Evolutionary conservation across 2,329 filamentous ascomycete species (phyloP).

Genomic region (Periconia sp.): DNA sequence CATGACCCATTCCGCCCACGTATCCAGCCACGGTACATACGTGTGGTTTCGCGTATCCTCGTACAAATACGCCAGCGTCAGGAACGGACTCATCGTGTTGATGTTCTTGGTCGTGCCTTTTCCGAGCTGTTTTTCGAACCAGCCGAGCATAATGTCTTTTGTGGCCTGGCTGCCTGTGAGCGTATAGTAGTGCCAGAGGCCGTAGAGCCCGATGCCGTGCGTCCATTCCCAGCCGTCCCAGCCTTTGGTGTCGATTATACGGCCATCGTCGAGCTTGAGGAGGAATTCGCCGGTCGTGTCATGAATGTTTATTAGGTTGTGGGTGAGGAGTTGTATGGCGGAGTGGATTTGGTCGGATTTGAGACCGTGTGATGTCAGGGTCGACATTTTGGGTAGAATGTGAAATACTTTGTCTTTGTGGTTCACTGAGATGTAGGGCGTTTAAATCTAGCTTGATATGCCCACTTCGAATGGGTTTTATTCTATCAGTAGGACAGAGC

Average conservation of each 20-base stretch:
- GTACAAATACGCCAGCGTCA: slow-evolving; percentile 79
- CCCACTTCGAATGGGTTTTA: too few relatives aligned
- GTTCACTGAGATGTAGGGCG: background rate
- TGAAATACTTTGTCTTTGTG: background rate
- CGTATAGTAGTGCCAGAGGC: slow-evolving; percentile 81
- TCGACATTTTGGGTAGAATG: slow-evolving; percentile 42
- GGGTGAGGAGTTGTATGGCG: slow-evolving; percentile 70
- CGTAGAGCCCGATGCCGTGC: slow-evolving; percentile 79
- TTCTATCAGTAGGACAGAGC: too few relatives aligned
- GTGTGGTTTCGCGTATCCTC: slow-evolving; percentile 72
- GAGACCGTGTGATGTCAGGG: slow-evolving; percentile 48
- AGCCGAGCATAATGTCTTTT: slow-evolving; percentile 72
- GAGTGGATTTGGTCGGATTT: slow-evolving; percentile 54
- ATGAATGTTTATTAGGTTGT: slow-evolving; percentile 78
- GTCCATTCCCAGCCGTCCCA: slow-evolving; percentile 88
- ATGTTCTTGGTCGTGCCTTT: slow-evolving; percentile 84
- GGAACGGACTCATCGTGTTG: slow-evolving; percentile 81
- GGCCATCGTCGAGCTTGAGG: slow-evolving; percentile 71
- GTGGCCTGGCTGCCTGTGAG: slow-evolving; percentile 68
- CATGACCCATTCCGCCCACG: slow-evolving; percentile 85
- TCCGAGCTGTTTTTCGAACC: slow-evolving; percentile 73
- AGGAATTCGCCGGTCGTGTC: slow-evolving; percentile 78
- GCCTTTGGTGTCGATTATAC: slow-evolving; percentile 82
- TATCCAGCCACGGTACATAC: slow-evolving; percentile 78
- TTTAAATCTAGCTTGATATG: too few relatives aligned